A percentile compares a stretch with the other conserved stretches of the same genome.
These are phyloP conservation scores for Porcisia hertigi DNA, from an alignment of 208 protist species.

Conservation along the genomic window DNA sequence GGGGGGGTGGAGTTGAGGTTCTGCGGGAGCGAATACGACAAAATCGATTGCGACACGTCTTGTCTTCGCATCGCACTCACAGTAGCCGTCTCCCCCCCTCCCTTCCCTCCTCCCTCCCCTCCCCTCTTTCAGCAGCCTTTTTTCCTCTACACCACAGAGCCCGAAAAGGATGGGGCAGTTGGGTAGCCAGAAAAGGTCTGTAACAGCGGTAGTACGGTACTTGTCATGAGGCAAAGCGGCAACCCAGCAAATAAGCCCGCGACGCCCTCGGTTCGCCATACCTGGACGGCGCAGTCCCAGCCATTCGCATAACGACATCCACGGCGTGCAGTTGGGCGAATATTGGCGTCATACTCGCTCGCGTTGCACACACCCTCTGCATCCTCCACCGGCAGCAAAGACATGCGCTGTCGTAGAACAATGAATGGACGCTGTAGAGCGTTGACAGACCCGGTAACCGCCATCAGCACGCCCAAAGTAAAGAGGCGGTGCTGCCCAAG, in stretches of 20 bases:
- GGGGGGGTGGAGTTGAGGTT: neutral
- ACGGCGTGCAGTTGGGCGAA: neutral
- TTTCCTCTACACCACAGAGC: slow-evolving; percentile 17
- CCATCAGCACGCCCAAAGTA: slow-evolving; percentile 21
- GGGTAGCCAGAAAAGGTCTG: slow-evolving; percentile 24
- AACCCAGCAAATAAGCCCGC: slow-evolving; percentile 27
- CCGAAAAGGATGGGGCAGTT: slow-evolving; percentile 24
- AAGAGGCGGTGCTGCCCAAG: slow-evolving; percentile 24
- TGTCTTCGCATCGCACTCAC: neutral
- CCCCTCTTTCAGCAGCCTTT: neutral
- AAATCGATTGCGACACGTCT: neutral
- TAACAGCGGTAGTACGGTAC: slow-evolving; percentile 25
- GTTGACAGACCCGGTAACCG: slow-evolving; percentile 23
- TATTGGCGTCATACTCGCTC: neutral
- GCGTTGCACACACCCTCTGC: neutral
- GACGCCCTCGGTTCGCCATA: slow-evolving; percentile 23
- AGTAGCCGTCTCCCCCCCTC: no score
- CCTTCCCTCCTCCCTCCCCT: neutral
- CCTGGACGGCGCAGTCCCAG: slow-evolving; percentile 21
- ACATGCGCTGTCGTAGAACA: slow-evolving; percentile 41
- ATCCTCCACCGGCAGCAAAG: slow-evolving; percentile 24
- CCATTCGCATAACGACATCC: slow-evolving; percentile 33
- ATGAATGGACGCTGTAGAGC: slow-evolving; percentile 43
- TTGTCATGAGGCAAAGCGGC: slow-evolving; percentile 26
- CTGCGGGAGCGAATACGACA: neutral